These are phyloP conservation scores for Globisporangium splendens DNA, from an alignment of 352 stramenopile genomes.

Conservation along the genomic window DNA sequence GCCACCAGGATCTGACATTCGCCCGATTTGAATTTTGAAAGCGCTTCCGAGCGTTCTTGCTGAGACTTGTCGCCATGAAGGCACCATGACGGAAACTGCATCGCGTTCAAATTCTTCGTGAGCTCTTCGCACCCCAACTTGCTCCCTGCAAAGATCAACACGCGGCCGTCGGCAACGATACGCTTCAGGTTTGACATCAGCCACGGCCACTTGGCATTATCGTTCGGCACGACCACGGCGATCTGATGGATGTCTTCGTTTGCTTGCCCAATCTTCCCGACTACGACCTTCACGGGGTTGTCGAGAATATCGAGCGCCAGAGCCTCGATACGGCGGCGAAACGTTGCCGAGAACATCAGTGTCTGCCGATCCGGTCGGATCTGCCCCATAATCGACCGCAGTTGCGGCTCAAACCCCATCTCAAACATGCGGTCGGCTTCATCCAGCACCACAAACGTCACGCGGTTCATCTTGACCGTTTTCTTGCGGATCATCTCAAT, in stretches of 20 bases:
- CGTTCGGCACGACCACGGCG: slow-evolving; percentile 63
- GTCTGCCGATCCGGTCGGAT: slow-evolving; percentile 84
- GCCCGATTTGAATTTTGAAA: slow-evolving; percentile 62
- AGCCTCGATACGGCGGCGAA: slow-evolving; percentile 62
- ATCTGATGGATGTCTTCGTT: slow-evolving; percentile 90
- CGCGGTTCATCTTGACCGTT: slow-evolving; percentile 49
- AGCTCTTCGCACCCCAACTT: slow-evolving; percentile 86
- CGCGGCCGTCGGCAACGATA: slow-evolving; percentile 64
- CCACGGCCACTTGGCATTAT: slow-evolving; percentile 87
- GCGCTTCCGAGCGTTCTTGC: slow-evolving; percentile 61
- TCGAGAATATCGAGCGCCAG: slow-evolving; percentile 78
- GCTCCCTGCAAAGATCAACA: slow-evolving; percentile 85
- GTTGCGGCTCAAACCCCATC: slow-evolving; percentile 84
- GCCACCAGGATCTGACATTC: slow-evolving; percentile 73
- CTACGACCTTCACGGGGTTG: slow-evolving; percentile 79
- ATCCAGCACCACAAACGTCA: slow-evolving; percentile 87
- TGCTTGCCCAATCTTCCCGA: slow-evolving; percentile 76
- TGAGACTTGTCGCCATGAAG: slow-evolving; percentile 85
- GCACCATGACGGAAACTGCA: slow-evolving; percentile 33
- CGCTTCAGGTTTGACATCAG: slow-evolving; percentile 55
- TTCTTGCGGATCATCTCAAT: slow-evolving; percentile 87
- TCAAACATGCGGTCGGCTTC: slow-evolving; percentile 90
- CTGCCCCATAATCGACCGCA: slow-evolving; percentile 77
- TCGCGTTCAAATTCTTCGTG: slow-evolving; percentile 55
- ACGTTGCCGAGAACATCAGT: slow-evolving; percentile 87